A percentile compares a stretch with the other conserved stretches of the same genome.
Evolutionary conservation across 148 eudicot species (phyloP).

Genomic region (Nepenthes gracilis): DNA sequence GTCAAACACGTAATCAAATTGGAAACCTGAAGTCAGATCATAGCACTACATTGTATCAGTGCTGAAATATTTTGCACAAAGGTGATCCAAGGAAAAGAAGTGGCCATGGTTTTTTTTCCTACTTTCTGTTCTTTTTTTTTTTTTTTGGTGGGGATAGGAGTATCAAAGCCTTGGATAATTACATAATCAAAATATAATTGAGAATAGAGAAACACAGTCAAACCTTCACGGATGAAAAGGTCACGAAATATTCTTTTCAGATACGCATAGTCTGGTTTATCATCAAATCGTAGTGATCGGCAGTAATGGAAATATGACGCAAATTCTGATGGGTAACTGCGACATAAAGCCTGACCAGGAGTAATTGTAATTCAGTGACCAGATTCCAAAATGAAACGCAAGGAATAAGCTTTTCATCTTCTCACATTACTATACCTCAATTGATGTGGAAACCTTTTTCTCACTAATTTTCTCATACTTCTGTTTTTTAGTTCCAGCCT

Average conservation of each 20-base stretch:
- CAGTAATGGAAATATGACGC: constrained; percentile 93
- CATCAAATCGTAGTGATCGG: constrained; percentile 91
- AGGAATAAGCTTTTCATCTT: neutral
- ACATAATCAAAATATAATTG: neutral
- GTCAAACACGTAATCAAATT: constrained; percentile 95
- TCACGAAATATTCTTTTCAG: constrained; percentile 89
- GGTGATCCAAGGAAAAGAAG: neutral
- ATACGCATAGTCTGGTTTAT: constrained; percentile 89
- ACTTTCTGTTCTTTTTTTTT: neutral
- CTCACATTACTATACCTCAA: constrained; percentile 49
- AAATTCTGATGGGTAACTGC: constrained; percentile 84
- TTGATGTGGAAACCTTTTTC: constrained; percentile 80
- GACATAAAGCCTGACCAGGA: constrained; percentile 56
- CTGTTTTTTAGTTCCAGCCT: constrained; percentile 91
- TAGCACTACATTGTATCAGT: neutral
- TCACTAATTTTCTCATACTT: constrained; percentile 92
- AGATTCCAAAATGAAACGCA: neutral
- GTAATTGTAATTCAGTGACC: constrained; percentile 1
- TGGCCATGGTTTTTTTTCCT: neutral
- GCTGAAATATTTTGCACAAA: neutral
- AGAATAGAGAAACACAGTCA: constrained; percentile 7
- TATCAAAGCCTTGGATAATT: neutral
- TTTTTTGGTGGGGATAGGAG: neutral
- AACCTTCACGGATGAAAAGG: constrained; percentile 97
- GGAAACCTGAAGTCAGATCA: constrained; percentile 53